Base-by-base conservation (phyloP, 1,284 basidiomycete genomes). In the Vanrija humicola region DNA sequence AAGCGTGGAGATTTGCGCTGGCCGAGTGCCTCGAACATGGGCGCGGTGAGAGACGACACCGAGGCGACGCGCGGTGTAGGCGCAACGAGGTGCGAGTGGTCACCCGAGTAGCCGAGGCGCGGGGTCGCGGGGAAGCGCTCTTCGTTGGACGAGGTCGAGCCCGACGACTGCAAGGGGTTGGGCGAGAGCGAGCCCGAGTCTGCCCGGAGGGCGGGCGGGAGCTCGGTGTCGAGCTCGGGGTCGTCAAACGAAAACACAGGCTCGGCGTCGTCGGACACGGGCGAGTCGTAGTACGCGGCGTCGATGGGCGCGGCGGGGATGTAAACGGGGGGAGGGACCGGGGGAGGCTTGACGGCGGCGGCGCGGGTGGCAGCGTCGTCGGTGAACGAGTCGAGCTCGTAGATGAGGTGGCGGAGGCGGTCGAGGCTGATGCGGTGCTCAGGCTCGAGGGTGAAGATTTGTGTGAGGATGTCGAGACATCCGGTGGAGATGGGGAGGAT, bases 381-480 rank as follows among this genome's bases (percentile, higher is more conserved):
- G 67, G 84, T 88, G 78, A 92, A 89, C 2, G 81, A 83, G 40
- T 82, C 79, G 44, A 89, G 77, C 6, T 76, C 71, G 46, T 82
- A 58, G 59, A 92, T 80, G 54, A 81, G 81, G 46, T 77, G 67
- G 18, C 86, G 82, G 3, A 93, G 80, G 26, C 86, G 82, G n/a
- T 79, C 73, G 50, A 93, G 78, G n/a, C 81, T 78, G 56, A 85
- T 70, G 78, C 82, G 49, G 77, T 83, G 39, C 79, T 81, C 34
- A 74, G 79, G 55, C 76, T 81, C 58, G 82, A 86, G 45, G 80
- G 82, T 59, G 83, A 86, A 75, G 79, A 83, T 66, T 80, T 84
- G 72, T 70, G 83, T 46, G 79, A 85, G 70, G 73, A 83, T 46
- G 78, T 79, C 61, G 75, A 85, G 69, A 54, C 73, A 69, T 38